phyloP scores from a whole-genome alignment of 2,329 filamentous ascomycete genomes.

The Trichophyton verrucosum region DNA sequence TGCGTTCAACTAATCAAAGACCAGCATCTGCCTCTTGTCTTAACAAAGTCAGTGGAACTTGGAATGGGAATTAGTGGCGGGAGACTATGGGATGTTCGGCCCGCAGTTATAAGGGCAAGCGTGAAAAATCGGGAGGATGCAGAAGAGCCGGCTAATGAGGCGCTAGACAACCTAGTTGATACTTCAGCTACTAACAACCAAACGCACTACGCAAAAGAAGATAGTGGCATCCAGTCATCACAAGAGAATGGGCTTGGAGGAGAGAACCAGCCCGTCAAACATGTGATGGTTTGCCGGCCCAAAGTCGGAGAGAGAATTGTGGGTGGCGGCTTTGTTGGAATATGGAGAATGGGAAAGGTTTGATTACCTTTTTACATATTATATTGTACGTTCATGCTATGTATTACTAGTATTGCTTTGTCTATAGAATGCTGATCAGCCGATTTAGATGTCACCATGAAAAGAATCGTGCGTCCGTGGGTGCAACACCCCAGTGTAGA shows the following conservation, averaged over 20 bases:
- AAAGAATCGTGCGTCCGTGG: not conserved
- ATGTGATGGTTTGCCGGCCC: constrained; percentile 41
- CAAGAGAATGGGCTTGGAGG: constrained; percentile 3
- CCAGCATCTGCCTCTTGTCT: constrained; percentile 41
- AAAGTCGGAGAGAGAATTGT: constrained; percentile 37
- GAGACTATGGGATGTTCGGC: constrained; percentile 37
- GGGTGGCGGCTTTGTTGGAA: constrained; percentile 41
- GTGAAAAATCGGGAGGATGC: constrained; percentile 9
- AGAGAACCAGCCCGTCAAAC: constrained; percentile 16
- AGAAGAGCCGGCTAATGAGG: constrained; percentile 23
- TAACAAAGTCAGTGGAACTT: constrained; percentile 36
- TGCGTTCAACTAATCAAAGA: constrained; percentile 46
- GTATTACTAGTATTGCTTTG: not conserved
- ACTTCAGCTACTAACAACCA: not conserved
- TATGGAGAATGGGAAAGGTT: constrained; percentile 34
- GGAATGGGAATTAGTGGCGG: constrained; percentile 36
- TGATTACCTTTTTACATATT: not conserved
- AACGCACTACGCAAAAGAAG: not conserved
- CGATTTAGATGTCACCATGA: not conserved
- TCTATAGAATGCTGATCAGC: not conserved
- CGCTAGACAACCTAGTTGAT: not conserved
- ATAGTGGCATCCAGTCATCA: not conserved
- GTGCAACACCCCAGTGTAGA: no score
- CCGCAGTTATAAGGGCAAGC: constrained; percentile 24
- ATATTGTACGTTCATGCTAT: not conserved